These are phyloP conservation scores for Fonsecaea pedrosoi DNA, from an alignment of 2,329 filamentous ascomycete species.

Conservation along the genomic window DNA sequence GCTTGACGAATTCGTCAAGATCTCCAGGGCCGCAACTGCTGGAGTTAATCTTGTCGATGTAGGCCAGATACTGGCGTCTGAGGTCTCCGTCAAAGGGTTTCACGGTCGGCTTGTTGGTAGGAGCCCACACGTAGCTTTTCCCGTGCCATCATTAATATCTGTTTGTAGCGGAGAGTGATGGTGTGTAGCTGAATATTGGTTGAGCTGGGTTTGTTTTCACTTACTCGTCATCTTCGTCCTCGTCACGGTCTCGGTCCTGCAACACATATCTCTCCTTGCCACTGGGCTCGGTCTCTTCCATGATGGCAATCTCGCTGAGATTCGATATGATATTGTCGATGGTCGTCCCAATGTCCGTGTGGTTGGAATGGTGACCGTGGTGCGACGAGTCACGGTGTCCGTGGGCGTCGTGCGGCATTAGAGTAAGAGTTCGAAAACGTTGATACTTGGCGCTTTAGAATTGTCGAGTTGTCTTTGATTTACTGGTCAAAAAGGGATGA, in stretches of 20 bases:
- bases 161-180: too few species aligned
- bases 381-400: not conserved
- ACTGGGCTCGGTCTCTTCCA: not conserved
- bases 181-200: too few species aligned
- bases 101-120: not conserved
- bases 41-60: constrained; percentile 15
- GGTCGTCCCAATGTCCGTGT: not conserved
- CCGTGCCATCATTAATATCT: not conserved
- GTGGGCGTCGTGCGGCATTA: not conserved
- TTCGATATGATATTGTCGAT: not conserved
- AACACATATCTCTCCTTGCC: constrained; percentile 1
- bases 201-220: too few species aligned
- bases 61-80: constrained; percentile 16
- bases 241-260: not conserved
- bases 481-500: not conserved
- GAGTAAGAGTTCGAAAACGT: not conserved
- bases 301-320: not conserved
- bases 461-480: too few species aligned
- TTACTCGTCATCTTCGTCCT: constrained; percentile 1
- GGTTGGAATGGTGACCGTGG: not conserved
- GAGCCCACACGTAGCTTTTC: constrained; percentile 1
- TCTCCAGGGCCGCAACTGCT: not conserved
- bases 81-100: constrained; percentile 7
- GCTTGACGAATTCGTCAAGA: constrained; percentile 21
- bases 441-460: too few species aligned